These are phyloP conservation scores for Eimeria tenella DNA, from an alignment of 169 alveolate species.

Conservation along the genomic window DNA sequence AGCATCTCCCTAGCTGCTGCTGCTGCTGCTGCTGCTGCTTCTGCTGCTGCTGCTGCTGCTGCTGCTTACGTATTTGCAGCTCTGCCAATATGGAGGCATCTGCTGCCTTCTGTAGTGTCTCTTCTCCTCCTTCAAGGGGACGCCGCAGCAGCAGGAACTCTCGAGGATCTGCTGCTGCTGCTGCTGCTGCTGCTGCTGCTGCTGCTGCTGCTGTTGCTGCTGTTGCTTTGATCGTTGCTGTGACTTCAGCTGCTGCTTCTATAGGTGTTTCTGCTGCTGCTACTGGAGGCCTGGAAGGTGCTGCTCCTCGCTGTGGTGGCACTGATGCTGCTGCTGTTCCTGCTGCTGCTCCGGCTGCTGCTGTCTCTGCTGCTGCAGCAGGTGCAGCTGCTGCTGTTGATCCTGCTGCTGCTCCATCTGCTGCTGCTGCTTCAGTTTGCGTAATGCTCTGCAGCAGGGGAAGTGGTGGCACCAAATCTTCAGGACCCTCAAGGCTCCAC, in stretches of 20 bases:
- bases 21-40: conserved; percentile 14
- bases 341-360: background rate
- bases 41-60: conserved; percentile 28
- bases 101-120: conserved; percentile 12
- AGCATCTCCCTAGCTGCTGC: background rate
- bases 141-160: background rate
- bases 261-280: background rate
- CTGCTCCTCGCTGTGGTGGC: too few relatives aligned
- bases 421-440: background rate
- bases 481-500: too few relatives aligned
- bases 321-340: background rate
- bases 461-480: too few relatives aligned
- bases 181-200: conserved; percentile 19
- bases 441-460: too few relatives aligned
- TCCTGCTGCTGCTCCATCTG: background rate
- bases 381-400: background rate
- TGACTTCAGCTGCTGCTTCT: background rate
- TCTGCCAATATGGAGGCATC: background rate
- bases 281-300: too few relatives aligned
- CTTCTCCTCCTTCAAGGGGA: background rate
- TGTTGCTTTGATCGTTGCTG: background rate
- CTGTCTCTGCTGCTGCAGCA: background rate
- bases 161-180: background rate
- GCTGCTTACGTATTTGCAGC: conserved; percentile 42
- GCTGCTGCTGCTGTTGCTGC: conserved; percentile 36